Evolutionary conservation across 345 rosid genomes (phyloP).

Genomic region (Lepidium sativum): DNA sequence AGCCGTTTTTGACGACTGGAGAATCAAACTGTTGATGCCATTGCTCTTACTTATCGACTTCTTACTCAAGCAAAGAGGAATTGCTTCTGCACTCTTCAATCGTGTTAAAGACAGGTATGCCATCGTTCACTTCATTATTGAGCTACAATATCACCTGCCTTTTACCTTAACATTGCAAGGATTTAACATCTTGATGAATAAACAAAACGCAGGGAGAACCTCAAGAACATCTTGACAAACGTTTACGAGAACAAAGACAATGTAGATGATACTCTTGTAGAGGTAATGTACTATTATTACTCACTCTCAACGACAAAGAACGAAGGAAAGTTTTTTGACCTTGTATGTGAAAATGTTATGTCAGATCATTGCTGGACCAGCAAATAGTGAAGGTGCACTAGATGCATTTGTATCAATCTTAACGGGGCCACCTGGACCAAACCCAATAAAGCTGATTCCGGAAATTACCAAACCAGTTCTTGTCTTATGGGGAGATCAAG

Average conservation of each 20-base stretch:
- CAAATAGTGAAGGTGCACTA: slow-evolving; percentile 72
- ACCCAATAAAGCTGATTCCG: slow-evolving; percentile 59
- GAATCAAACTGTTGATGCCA: slow-evolving; percentile 73
- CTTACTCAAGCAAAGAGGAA: slow-evolving; percentile 50
- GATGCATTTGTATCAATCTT: slow-evolving; percentile 82
- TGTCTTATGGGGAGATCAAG: slow-evolving; percentile 78
- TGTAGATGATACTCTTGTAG: slow-evolving; percentile 73
- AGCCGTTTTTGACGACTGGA: slow-evolving; percentile 91
- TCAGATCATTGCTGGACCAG: slow-evolving; percentile 76
- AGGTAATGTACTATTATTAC: slow-evolving; percentile 37
- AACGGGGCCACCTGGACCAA: slow-evolving; percentile 93
- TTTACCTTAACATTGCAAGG: neutral
- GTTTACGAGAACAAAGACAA: slow-evolving; percentile 69
- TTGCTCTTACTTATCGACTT: slow-evolving; percentile 73
- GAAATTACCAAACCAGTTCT: slow-evolving; percentile 47
- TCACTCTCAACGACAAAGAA: neutral
- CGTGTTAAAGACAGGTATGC: slow-evolving; percentile 64
- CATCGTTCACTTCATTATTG: neutral
- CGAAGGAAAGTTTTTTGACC: neutral
- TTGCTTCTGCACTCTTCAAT: slow-evolving; percentile 65
- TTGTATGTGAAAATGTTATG: slow-evolving; percentile 1
- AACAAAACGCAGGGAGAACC: slow-evolving; percentile 46
- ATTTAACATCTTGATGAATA: neutral
- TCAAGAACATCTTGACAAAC: slow-evolving; percentile 54
- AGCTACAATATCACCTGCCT: neutral